These are phyloP conservation scores for Moesziomyces antarcticus DNA, from an alignment of 1,284 basidiomycete genomes.

Conservation along the genomic window DNA sequence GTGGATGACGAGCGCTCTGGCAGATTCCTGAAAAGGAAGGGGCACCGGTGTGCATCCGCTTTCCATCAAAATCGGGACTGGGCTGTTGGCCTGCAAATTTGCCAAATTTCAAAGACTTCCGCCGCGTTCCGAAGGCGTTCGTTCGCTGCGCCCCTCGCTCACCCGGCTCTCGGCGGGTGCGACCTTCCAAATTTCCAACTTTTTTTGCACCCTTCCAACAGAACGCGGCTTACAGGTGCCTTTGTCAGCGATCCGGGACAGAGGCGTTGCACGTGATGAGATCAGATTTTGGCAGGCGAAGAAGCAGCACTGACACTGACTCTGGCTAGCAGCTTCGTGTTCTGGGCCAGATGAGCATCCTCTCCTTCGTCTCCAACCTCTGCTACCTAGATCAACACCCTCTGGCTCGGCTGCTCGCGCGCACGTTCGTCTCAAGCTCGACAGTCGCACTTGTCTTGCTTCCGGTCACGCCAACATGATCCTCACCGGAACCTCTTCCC, in stretches of 20 bases:
- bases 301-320: not conserved
- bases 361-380: not conserved
- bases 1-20: not conserved
- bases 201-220: conserved; percentile 7
- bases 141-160: not conserved
- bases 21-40: no score
- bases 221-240: not conserved
- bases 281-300: conserved; percentile 23
- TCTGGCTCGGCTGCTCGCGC: no score
- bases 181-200: conserved; percentile 34
- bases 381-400: no score
- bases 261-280: conserved; percentile 15
- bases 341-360: not conserved
- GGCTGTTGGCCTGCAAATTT: not conserved
- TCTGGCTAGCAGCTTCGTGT: no score
- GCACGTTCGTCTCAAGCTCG: no score
- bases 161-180: conserved; percentile 3
- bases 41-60: not conserved
- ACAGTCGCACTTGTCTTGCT: not conserved
- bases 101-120: conserved; percentile 8
- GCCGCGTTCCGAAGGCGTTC: conserved; percentile 28
- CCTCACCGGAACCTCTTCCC: conserved; percentile 19
- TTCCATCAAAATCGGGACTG: not conserved
- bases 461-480: conserved; percentile 10
- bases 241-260: conserved; percentile 17